phyloP scores from a whole-genome alignment of 208 protist genomes.

The Endotrypanum monterogeii region DNA sequence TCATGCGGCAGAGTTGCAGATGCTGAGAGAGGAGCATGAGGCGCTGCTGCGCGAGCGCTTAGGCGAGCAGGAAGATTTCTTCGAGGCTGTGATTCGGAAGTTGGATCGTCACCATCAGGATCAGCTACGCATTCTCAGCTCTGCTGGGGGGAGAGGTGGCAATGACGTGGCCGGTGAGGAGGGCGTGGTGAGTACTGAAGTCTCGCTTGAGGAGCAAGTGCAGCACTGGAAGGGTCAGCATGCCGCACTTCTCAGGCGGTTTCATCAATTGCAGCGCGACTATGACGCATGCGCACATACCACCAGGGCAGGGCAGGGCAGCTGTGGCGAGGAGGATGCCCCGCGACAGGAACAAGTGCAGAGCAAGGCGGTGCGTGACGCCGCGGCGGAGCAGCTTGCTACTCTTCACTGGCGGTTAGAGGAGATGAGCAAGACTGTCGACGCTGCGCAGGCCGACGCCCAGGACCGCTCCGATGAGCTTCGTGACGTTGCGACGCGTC shows the following conservation, averaged over 20 bases:
- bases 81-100: conserved; percentile 18
- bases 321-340: conserved; percentile 23
- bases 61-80: conserved; percentile 20
- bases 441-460: conserved; percentile 37
- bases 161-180: neutral
- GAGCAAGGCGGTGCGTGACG: conserved; percentile 24
- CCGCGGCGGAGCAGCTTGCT: conserved; percentile 30
- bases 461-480: conserved; percentile 16
- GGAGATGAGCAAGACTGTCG: conserved; percentile 32
- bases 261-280: conserved; percentile 51
- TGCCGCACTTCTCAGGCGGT: conserved; percentile 38
- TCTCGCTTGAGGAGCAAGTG: neutral
- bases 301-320: conserved; percentile 29
- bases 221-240: conserved; percentile 39
- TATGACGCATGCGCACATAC: conserved; percentile 40
- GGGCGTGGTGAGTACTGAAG: no score
- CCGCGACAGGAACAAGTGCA: conserved; percentile 23
- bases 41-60: conserved; percentile 22
- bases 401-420: conserved; percentile 27
- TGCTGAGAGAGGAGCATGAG: conserved; percentile 10
- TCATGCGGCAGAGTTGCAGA: conserved; percentile 8
- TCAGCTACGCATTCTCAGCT: conserved; percentile 8
- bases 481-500: conserved; percentile 10
- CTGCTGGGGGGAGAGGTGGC: neutral
- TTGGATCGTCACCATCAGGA: conserved; percentile 35